Base-by-base conservation (phyloP, 2,329 filamentous ascomycete species). In the Diaporthe helianthi region DNA sequence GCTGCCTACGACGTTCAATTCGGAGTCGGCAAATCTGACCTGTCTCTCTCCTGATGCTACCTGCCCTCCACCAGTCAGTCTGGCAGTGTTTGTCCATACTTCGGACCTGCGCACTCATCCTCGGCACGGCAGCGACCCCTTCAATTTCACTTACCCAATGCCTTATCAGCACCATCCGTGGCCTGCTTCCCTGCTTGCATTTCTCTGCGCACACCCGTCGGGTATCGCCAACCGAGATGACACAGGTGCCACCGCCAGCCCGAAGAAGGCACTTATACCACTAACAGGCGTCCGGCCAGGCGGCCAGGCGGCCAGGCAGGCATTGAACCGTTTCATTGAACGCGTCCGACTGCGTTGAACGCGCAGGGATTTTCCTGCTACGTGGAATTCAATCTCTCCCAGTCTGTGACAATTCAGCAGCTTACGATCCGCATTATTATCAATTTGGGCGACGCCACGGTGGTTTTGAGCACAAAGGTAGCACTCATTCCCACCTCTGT, bases 151-250 rank as follows among this genome's bases (percentile, higher is more conserved):
- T 63, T 44, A 63, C 13, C 29, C 58, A 31, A 41, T 49, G 33
- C 54, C 68, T 69, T 67, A 69, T 69, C 69, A 60, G 65, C 44
- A 55, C 52, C 33, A 22, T 12, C 44, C 46, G 65, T 60, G 60
- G 58, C 69, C 52, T 68, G 60, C 44, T 68, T 24, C 41, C 33
- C 38, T 65, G 58, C 68, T 63, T 67, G 36, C 36, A 52, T 55
- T 22, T 53, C 36, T 29, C 33, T 58, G 36, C 41, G 31, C 51
- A 47, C 52, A 65, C 65, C 69, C 69, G 60, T 33, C n/a, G 44
- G 58, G 55, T 64, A 49, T 19, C 33, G 22, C 44, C 58, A 63
- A 44, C 41, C 41, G 58, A 49, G 38, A 26, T 31, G 41, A n/a
- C 29, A 47, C 41, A 44, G 19, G 19, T 36, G 29, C 58, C 41